Evolutionary conservation across 176 grass and related monocot species (phyloP), one percentile per base, ranked within the genome.

Genomic region (Oropetium thomaeum): DNA sequence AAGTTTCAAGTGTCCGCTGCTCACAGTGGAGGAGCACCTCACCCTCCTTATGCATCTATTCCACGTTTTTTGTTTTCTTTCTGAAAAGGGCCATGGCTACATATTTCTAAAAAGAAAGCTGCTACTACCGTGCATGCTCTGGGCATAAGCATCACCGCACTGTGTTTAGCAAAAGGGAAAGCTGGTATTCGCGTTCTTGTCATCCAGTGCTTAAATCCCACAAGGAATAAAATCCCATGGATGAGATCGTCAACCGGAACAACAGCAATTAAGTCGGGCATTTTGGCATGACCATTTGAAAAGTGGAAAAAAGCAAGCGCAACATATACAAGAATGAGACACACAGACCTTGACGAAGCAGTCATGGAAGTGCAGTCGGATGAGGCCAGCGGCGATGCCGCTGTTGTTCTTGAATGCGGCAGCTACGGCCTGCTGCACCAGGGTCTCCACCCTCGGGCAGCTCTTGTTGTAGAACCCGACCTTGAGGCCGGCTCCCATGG

Each of bases 341-440:
- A 23, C 26, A 33, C 65, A 20, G 77, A 87, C 85, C 45, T 49
- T 81, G 44, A 97, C 90, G 20, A 97, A 93, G 52, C 93, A 97
- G 22, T 97, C 93, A 27, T 93, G 93, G 73, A 97, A 93, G 63
- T 90, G 87, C 42, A 97, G 25, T 37, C 93, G 79, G 79, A 97
- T 87, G 61, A 97, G 83, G 1, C 90, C 90, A 29, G 82, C 85
- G 11, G 82, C 90, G 58, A 93, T 17, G 17, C 87, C 90, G 11
- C 60, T 78, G 44, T 90, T 53, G 57, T 75, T 83, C 53, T 74
- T 82, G 75, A 83, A 79, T 35, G 88, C 88, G 33, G 83, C 39
- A 20, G 79, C 79, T 7, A 90, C 88, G 1, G 83, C 83, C 83
- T 86, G 75, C 79, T 76, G 88, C 69, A 90, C 88, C 75, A 90